Base-by-base conservation (phyloP, 345 rosid genomes). In the Odontarrhena argentea region DNA sequence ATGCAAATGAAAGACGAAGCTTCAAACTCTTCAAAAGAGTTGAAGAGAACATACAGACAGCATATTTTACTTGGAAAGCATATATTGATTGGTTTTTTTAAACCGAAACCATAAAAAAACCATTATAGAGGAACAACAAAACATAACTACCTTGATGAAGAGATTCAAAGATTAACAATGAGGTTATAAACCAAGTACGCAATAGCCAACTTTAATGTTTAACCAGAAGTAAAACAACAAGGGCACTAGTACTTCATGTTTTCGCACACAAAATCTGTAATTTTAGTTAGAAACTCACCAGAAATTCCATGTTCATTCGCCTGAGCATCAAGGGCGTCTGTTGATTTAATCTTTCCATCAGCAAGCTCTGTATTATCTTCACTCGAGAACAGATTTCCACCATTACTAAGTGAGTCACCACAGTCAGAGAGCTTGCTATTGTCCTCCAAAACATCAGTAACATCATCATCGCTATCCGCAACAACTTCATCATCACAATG, bases 361-460 rank as follows among this genome's bases (percentile, higher is more conserved):
- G 43, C 15, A 54, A 50, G n/a, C 45, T 49, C 56, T 50, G 14
- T 48, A 55, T 55, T 74, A 65, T 62, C 78, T 45, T 45, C 61
- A 52, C 60, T 76, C 8, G 44, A 14, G 6, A 78, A 70, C 60
- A 51, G 63, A 52, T 56, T 58, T 25, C 53, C 53, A 1, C 56
- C 77, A 70, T 65, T 37, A 42, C 74, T 43, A 35, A 8, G 60
- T 2, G 63, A 44, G 47, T 80, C 83, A 42, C 56, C 81, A 67
- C 32, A 7, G 4, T 75, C 88, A 41, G 60, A 70, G 43, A 74
- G 48, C 60, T 74, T 84, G 51, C 41, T 70, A 44, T 22, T 62
- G 3, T 73, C 74, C 55, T 53, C 78, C 77, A 84, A 70, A 65
- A 75, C 75, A 77, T 77, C 83, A 49, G 89, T 88, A 69, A 54